These are phyloP conservation scores for Castanea sativa DNA, from an alignment of 306 rosid genomes.

Conservation along the genomic window DNA sequence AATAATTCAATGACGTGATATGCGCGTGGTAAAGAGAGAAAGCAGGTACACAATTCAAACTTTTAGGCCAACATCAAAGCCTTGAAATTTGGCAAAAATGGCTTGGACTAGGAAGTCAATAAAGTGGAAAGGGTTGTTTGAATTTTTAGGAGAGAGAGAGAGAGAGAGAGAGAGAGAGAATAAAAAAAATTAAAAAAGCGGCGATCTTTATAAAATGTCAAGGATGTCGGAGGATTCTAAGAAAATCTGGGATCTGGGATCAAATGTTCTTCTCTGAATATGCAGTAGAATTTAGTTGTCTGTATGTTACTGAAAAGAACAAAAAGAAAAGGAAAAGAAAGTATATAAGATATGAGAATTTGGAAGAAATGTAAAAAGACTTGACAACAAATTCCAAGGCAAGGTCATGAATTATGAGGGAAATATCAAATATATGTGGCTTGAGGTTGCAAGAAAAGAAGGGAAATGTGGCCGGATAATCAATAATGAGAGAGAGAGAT, in stretches of 20 bases:
- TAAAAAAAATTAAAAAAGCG: constrained; percentile 8
- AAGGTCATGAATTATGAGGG: not conserved
- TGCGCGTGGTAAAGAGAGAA: not conserved
- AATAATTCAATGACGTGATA: constrained; percentile 3
- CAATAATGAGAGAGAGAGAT: not conserved
- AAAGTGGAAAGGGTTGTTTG: constrained; percentile 7
- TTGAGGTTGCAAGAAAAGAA: constrained; percentile 6
- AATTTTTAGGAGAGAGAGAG: constrained; percentile 7
- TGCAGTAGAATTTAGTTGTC: constrained; percentile 36
- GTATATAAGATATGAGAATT: constrained; percentile 1
- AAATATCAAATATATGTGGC: not conserved
- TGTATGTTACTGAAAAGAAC: constrained; percentile 31
- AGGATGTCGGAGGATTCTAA: constrained; percentile 22
- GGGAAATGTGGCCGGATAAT: not conserved
- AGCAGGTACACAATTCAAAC: constrained; percentile 14
- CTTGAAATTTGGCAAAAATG: constrained; percentile 14
- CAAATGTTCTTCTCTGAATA: constrained; percentile 25
- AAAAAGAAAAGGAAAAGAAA: constrained; percentile 21
- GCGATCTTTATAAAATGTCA: constrained; percentile 30
- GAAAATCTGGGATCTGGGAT: constrained; percentile 27
- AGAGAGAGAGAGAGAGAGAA: constrained; percentile 10
- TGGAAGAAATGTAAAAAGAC: not conserved
- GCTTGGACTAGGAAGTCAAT: constrained; percentile 36
- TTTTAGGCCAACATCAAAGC: constrained; percentile 18
- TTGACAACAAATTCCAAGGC: not conserved